These are phyloP conservation scores for Magnusiomyces ingens DNA, from an alignment of 1,139 yeast species.

Conservation along the genomic window DNA sequence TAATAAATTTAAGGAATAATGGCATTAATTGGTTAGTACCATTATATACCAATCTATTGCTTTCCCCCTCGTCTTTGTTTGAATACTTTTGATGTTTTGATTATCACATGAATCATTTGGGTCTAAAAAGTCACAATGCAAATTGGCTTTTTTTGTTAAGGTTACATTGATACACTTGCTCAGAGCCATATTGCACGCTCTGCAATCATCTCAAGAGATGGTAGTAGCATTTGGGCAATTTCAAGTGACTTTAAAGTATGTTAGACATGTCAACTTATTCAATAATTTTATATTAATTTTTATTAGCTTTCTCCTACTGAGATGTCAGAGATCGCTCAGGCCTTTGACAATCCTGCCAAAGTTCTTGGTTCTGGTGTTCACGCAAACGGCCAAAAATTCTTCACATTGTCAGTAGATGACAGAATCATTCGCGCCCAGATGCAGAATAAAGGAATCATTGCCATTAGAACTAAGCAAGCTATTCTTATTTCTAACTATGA, in stretches of 20 bases:
- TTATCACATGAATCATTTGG: background rate
- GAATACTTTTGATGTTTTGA: background rate
- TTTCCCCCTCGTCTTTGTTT: background rate
- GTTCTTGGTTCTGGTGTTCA: conserved; percentile 85
- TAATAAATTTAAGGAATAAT: background rate
- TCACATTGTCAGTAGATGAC: conserved; percentile 82
- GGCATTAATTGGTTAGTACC: too few species aligned
- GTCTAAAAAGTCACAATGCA: conserved; percentile 8
- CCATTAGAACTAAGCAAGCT: conserved; percentile 92
- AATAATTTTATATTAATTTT: background rate
- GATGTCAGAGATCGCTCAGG: conserved; percentile 64
- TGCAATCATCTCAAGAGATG: conserved; percentile 87
- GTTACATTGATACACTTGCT: conserved; percentile 87
- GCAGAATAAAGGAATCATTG: conserved; percentile 76
- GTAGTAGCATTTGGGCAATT: conserved; percentile 93
- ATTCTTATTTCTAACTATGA: conserved; percentile 83
- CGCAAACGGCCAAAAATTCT: conserved; percentile 78
- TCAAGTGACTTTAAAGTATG: conserved; percentile 59
- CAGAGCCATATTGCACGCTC: conserved; percentile 80
- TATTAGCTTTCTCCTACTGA: conserved; percentile 47
- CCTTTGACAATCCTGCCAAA: conserved; percentile 70
- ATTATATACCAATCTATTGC: too few species aligned
- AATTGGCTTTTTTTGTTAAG: conserved; percentile 34
- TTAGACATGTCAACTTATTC: background rate
- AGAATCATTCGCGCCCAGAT: conserved; percentile 93